Percentiles rank a stretch among this genome's conserved stretches.
phyloP scores from a whole-genome alignment of 345 rosid genomes.

The Eucalyptus lansdowneana region DNA sequence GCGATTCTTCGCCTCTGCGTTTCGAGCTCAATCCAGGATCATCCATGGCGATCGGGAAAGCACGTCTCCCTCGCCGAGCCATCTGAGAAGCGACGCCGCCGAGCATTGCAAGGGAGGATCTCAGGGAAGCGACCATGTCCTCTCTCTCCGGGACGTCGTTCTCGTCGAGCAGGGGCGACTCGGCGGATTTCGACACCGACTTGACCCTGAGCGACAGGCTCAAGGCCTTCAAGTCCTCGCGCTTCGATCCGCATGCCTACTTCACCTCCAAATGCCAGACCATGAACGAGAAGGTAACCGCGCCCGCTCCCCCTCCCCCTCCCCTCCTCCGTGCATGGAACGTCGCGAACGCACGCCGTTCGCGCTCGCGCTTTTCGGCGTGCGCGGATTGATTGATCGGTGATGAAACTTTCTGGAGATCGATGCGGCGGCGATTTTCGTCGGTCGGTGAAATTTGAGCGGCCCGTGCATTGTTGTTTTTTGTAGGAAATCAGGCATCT shows the following conservation, averaged over 20 bases:
- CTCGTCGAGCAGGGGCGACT: constrained; percentile 48
- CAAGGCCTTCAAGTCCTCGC: constrained; percentile 62
- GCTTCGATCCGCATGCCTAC: constrained; percentile 55
- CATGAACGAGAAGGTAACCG: constrained; percentile 74
- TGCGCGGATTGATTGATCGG: neutral
- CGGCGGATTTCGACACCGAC: constrained; percentile 48
- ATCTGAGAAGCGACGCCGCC: neutral
- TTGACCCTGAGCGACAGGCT: constrained; percentile 67
- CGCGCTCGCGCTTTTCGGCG: neutral
- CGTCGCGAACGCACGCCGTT: neutral
- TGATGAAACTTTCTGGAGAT: neutral
- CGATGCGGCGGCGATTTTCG: neutral
- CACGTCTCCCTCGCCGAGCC: neutral
- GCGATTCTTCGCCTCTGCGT: neutral
- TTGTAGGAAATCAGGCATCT: constrained; percentile 61
- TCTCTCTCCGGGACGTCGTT: constrained; percentile 1
- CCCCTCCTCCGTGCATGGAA: neutral
- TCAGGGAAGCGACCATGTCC: neutral
- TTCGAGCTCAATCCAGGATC: neutral
- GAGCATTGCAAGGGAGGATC: neutral
- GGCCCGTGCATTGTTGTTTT: neutral
- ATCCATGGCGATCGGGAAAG: neutral
- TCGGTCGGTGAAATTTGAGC: neutral
- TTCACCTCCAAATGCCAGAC: constrained; percentile 59
- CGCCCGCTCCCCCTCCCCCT: neutral